Evolutionary conservation across 352 stramenopile genomes (phyloP), one percentile per base, ranked within the genome.

Genomic region (Pythium oligandrum): DNA sequence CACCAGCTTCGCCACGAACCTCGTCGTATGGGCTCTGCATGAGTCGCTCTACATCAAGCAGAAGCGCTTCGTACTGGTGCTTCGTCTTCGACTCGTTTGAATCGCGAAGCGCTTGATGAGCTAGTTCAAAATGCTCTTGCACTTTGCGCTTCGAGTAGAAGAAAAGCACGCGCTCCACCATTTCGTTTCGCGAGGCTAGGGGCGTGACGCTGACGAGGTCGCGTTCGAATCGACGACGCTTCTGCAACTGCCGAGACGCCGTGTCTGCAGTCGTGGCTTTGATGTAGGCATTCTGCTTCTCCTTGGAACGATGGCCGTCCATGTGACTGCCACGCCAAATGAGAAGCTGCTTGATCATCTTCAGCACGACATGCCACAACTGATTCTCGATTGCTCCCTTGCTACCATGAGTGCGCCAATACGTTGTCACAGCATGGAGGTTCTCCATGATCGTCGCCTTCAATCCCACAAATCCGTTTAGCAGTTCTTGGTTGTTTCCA

Each of bases 131-230:
- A 36, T 90, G 76, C 44, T 86, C 62, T 51, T 85, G 68, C 4
- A 83, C 61, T 43, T 85, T 85, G 33, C 78, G 61, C 47, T 71
- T 80, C 4, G 61, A 56, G 44, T 83, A 79, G 51, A 90, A 88
- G 51, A 86, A 76, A 17, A 78, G 55, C 33, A 83, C 64, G 12
- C 69, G 70, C 57, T 90, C 76, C n/a, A 82, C 70, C 66, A 86
- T 68, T 31, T 90, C 76, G 30, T 90, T 88, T 44, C 78, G 72
- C 34, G 76, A 88, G 4, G 72, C 63, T 3, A 86, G 59, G 17
- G 60, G 53, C 1, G 68, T 66, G 35, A 68, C 55, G 9, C 79
- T 59, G 5, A 48, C 38, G 38, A 44, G 48, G 10, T 48, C 26
- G 34, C 56, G 31, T 17, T 63, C 51, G 44, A 63, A 59, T 31